Percentiles rank a stretch among this genome's conserved stretches.
These are phyloP conservation scores for Globisporangium sylvaticum DNA, from an alignment of 352 stramenopile genomes.

Conservation along the genomic window DNA sequence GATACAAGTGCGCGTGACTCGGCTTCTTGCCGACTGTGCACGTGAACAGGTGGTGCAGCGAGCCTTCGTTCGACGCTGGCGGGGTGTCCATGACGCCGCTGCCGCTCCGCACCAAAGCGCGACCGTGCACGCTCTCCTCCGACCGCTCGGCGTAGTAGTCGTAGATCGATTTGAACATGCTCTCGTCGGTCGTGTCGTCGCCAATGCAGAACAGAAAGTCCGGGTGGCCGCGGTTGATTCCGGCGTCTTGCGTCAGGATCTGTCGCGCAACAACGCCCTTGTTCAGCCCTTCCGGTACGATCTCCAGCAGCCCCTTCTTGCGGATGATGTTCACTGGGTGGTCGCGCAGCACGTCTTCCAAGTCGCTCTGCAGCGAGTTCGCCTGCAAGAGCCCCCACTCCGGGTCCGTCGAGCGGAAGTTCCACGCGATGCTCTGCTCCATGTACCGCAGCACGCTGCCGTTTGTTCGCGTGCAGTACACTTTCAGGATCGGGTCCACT, in stretches of 20 bases:
- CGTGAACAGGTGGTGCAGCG: conserved; percentile 86
- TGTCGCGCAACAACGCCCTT: conserved; percentile 96
- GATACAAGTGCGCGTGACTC: conserved; percentile 86
- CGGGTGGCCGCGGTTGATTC: conserved; percentile 72
- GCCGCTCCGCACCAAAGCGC: neutral
- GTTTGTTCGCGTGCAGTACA: conserved; percentile 95
- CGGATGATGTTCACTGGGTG: conserved; percentile 73
- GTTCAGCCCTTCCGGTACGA: conserved; percentile 94
- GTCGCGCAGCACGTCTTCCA: conserved; percentile 76
- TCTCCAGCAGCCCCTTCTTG: conserved; percentile 93
- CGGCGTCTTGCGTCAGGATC: conserved; percentile 88
- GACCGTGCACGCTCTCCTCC: conserved; percentile 75
- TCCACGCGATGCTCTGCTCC: conserved; percentile 95
- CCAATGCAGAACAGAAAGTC: conserved; percentile 97
- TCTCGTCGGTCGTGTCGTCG: conserved; percentile 96
- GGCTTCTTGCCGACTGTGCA: conserved; percentile 92
- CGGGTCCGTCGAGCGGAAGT: conserved; percentile 95
- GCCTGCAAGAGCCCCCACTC: conserved; percentile 96
- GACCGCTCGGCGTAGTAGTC: conserved; percentile 87
- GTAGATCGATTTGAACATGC: conserved; percentile 96
- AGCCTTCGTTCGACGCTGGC: conserved; percentile 36
- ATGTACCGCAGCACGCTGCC: conserved; percentile 92
- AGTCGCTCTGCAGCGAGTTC: conserved; percentile 88
- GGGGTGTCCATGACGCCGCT: conserved; percentile 19
- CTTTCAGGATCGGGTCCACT: conserved; percentile 91